These are phyloP conservation scores for Russula brevipes DNA, from an alignment of 768 basidiomycete species.

Conservation along the genomic window DNA sequence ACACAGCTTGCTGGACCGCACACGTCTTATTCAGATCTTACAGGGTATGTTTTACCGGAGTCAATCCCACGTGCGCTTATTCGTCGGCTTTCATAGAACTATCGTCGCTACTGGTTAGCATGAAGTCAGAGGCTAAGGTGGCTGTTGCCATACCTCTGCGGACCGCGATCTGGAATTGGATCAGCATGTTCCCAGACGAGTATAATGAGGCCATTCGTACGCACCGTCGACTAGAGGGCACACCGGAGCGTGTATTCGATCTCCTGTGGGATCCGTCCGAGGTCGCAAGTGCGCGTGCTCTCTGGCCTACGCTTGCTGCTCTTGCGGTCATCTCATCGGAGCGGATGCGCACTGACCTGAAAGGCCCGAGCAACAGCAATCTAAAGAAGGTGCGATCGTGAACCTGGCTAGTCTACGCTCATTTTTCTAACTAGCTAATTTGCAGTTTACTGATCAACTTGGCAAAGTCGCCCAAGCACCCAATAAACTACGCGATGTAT, in stretches of 20 bases:
- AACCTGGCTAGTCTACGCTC: not conserved
- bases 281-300: slow-evolving; percentile 41
- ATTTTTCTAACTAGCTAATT: slow-evolving; percentile 10
- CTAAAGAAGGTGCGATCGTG: slow-evolving; percentile 21
- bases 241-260: slow-evolving; percentile 85
- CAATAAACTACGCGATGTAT: slow-evolving; percentile 60
- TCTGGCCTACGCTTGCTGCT: slow-evolving; percentile 81
- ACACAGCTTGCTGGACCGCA: slow-evolving; percentile 67
- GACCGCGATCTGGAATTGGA: slow-evolving; percentile 86
- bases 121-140: slow-evolving; percentile 67
- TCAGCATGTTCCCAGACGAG: slow-evolving; percentile 70
- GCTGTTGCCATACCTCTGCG: slow-evolving; percentile 70
- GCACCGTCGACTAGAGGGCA: slow-evolving; percentile 65
- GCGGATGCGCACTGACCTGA: slow-evolving; percentile 51
- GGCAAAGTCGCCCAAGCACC: slow-evolving; percentile 39
- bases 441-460: slow-evolving; percentile 61
- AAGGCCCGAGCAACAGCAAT: slow-evolving; percentile 22
- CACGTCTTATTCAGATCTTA: slow-evolving; percentile 62
- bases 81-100: slow-evolving; percentile 46
- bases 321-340: slow-evolving; percentile 67
- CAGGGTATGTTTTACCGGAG: slow-evolving; percentile 44
- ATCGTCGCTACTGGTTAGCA: slow-evolving; percentile 75
- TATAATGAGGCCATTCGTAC: slow-evolving; percentile 66
- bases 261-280: slow-evolving; percentile 48
- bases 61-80: slow-evolving; percentile 1